phyloP scores from a whole-genome alignment of 495 filamentous ascomycete genomes.

The Neurospora sp. region DNA sequence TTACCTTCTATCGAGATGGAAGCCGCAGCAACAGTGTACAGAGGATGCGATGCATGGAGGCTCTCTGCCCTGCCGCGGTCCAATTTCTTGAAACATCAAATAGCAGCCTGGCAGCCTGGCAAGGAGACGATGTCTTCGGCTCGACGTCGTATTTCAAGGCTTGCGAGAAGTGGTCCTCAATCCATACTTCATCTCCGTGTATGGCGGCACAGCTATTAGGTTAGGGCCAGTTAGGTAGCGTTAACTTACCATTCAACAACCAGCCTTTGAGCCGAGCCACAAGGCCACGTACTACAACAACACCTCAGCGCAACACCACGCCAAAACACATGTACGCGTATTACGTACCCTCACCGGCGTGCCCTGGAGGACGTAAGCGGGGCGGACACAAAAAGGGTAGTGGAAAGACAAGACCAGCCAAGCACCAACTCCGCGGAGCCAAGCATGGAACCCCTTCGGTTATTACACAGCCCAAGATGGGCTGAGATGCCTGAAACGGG shows the following conservation, averaged over 20 bases:
- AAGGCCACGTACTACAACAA: background rate
- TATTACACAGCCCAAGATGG: background rate
- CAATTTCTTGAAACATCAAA: background rate
- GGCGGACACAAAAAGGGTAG: background rate
- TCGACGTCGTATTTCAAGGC: background rate
- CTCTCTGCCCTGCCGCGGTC: background rate
- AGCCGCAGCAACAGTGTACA: background rate
- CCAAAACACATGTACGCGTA: background rate
- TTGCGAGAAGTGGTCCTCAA: background rate
- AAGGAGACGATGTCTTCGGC: background rate
- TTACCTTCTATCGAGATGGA: background rate
- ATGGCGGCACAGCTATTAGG: background rate
- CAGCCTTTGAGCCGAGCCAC: background rate
- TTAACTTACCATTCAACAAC: background rate
- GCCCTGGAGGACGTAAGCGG: background rate
- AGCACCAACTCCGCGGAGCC: background rate
- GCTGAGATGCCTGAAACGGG: background rate
- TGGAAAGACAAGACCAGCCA: background rate
- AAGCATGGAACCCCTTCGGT: background rate
- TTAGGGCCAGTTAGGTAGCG: background rate
- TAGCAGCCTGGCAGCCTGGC: background rate
- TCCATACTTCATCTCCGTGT: background rate
- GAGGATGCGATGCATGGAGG: background rate
- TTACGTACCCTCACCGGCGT: background rate
- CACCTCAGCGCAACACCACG: background rate